Conservation (phyloP, 192 early-diverging fungal species). For the Coemansia furcata region DNA sequence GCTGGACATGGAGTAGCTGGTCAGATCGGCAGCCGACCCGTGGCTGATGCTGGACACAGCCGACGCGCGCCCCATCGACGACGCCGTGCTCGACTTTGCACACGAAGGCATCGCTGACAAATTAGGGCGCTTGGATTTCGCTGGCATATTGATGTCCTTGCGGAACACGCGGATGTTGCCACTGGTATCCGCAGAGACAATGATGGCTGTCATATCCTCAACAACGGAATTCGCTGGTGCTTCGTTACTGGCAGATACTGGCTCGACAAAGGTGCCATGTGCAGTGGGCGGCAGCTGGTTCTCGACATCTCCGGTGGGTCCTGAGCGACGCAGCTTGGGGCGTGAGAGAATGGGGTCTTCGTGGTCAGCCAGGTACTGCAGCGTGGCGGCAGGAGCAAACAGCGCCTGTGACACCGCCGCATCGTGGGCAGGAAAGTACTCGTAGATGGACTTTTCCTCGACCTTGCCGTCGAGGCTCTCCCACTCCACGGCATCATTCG, state of each 20-base stretch:
- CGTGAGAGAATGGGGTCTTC: slow-evolving; percentile 57
- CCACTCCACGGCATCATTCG: slow-evolving; percentile 37
- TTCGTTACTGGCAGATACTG: not conserved
- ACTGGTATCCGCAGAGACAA: slow-evolving; percentile 61
- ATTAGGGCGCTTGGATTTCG: not conserved
- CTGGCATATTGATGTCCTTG: slow-evolving; percentile 54
- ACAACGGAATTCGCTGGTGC: slow-evolving; percentile 4
- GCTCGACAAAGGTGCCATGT: slow-evolving; percentile 26
- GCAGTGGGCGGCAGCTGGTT: slow-evolving; percentile 13
- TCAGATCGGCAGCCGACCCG: not conserved
- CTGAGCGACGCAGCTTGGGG: slow-evolving; percentile 37
- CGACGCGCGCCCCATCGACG: slow-evolving; percentile 13
- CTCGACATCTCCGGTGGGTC: slow-evolving; percentile 29
- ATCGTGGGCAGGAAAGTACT: slow-evolving; percentile 59
- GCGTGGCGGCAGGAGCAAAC: slow-evolving; percentile 63
- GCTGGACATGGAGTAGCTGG: slow-evolving; percentile 9
- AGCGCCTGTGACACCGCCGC: slow-evolving; percentile 59
- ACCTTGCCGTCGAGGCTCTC: slow-evolving; percentile 53
- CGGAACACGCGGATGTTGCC: slow-evolving; percentile 68
- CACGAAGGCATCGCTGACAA: not conserved
- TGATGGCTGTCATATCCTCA: slow-evolving; percentile 55
- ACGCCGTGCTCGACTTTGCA: not conserved
- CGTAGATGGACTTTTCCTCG: slow-evolving; percentile 53
- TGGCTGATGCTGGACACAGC: not conserved
- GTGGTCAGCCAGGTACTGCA: slow-evolving; percentile 57